Base-by-base conservation (phyloP, 345 rosid genomes). In the Camelina laxa region DNA sequence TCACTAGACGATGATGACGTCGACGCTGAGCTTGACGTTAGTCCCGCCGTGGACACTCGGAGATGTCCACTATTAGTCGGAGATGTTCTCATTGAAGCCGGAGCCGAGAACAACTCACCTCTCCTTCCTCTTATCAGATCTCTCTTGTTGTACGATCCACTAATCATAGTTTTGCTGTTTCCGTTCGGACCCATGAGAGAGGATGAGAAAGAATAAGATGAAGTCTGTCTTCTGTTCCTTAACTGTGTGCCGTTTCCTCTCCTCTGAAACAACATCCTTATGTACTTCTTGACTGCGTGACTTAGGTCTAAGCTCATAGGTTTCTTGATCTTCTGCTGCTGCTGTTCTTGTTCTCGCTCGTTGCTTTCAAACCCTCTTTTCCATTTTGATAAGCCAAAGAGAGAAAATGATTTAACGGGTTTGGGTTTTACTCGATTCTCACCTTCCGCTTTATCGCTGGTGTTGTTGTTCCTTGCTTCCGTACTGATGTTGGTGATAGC, bases 11-110 rank as follows among this genome's bases (percentile, higher is more conserved):
- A 75, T 48, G 91, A 79, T 64, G 88, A 69, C 60, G 87, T 45
- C 16, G 76, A 72, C 9, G 59, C 56, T 44, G 83, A 49, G 20
- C 80, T 65, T 7, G 84, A 74, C 0, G 90, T 80, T 3, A 88
- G 86, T 14, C 78, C 81, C 3, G 82, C 60, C 49, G 77, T 35
- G 31, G 77, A 72, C 2, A 67, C 78, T 20, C 74, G 74, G 7
- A 78, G 73, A 50, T 78, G 89, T 0, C 98, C 96, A 70, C 94
- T 89, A 16, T 91, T 89, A 8, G 91, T 81, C 39, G 98, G 98
- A 56, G 98, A 93, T 24, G 95, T 84, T 69, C 88, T 87, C 85
- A 88, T 87, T 3, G 98, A 91, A 45, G 92, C 99, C 2, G 99
- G 97, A 9, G 97, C 99, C 9, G 99, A 92, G 83, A 75, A 84